Conservation (phyloP, 371 early-diverging fungal genomes). For the Racocetra persica region DNA sequence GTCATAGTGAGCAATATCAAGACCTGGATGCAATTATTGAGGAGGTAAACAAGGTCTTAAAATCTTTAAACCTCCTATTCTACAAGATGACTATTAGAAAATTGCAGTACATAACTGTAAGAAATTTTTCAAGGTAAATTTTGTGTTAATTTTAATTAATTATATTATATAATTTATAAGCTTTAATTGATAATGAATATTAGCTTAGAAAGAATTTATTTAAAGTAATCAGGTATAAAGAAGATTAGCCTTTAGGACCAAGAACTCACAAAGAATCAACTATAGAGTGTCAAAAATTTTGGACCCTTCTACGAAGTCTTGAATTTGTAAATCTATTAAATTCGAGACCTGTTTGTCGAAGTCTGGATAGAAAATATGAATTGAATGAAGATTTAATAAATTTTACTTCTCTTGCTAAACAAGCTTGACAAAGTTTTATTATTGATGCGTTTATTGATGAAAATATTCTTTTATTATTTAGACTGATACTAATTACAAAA, state of each 20-base stretch:
- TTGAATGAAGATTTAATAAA: neutral
- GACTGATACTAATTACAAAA: slow-evolving; percentile 30
- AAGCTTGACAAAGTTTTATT: slow-evolving; percentile 31
- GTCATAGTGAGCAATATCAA: too few relatives aligned
- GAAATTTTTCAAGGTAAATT: too few relatives aligned
- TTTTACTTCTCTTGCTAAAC: slow-evolving; percentile 11
- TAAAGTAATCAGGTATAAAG: slow-evolving; percentile 29
- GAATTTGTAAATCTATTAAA: neutral
- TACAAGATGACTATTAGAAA: too few relatives aligned
- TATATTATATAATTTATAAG: too few relatives aligned
- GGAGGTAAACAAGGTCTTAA: too few relatives aligned
- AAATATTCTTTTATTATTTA: slow-evolving; percentile 27
- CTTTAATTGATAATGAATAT: too few relatives aligned
- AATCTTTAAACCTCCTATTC: too few relatives aligned
- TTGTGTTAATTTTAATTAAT: too few relatives aligned
- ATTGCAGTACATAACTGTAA: too few relatives aligned
- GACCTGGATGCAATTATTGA: too few relatives aligned
- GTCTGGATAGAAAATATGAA: neutral
- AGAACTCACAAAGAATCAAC: slow-evolving; percentile 2
- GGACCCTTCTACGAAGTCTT: neutral
- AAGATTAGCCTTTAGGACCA: neutral
- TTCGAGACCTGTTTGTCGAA: neutral
- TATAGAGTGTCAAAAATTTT: slow-evolving; percentile 21
- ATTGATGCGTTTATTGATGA: slow-evolving; percentile 21
- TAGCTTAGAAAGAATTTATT: neutral